Conservation (phyloP, 176 grass and related monocot genomes). For the Oryza nivara region DNA sequence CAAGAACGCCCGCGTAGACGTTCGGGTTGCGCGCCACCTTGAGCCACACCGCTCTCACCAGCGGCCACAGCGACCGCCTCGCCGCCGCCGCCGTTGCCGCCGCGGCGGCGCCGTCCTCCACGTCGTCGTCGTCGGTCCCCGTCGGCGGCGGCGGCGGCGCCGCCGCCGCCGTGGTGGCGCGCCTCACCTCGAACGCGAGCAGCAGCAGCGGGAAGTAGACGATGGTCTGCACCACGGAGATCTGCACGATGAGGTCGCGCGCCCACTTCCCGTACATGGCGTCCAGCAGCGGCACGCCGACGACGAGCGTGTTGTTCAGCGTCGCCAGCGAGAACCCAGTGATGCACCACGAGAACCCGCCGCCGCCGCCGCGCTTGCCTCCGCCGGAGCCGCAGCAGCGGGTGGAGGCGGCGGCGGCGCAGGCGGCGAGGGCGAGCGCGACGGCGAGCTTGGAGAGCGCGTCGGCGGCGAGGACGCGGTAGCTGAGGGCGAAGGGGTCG, state of each 20-base stretch:
- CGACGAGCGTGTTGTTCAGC: slow-evolving; percentile 88
- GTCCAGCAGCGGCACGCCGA: slow-evolving; percentile 78
- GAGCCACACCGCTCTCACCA: slow-evolving; percentile 59
- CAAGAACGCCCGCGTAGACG: slow-evolving; percentile 69
- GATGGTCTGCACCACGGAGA: slow-evolving; percentile 76
- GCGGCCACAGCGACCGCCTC: slow-evolving; percentile 29
- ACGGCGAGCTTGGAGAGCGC: slow-evolving; percentile 67
- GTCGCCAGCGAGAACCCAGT: slow-evolving; percentile 80
- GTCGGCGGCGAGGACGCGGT: slow-evolving; percentile 73
- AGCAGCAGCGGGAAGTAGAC: slow-evolving; percentile 62
- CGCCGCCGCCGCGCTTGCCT: background rate
- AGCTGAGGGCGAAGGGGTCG: slow-evolving; percentile 73
- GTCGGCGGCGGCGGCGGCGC: background rate
- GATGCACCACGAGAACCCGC: slow-evolving; percentile 56
- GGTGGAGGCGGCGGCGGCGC: slow-evolving; percentile 25
- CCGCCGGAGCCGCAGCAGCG: background rate
- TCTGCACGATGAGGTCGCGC: slow-evolving; percentile 82
- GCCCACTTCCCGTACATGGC: slow-evolving; percentile 97
- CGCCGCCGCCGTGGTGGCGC: background rate
- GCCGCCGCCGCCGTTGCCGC: background rate
- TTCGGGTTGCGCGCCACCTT: slow-evolving; percentile 79
- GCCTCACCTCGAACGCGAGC: slow-evolving; percentile 74
- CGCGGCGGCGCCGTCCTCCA: slow-evolving; percentile 30
- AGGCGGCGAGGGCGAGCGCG: slow-evolving; percentile 45
- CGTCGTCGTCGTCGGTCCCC: background rate